These are phyloP conservation scores for Strombidium stylifer DNA, from an alignment of 73 alveolate species.

Conservation along the genomic window DNA sequence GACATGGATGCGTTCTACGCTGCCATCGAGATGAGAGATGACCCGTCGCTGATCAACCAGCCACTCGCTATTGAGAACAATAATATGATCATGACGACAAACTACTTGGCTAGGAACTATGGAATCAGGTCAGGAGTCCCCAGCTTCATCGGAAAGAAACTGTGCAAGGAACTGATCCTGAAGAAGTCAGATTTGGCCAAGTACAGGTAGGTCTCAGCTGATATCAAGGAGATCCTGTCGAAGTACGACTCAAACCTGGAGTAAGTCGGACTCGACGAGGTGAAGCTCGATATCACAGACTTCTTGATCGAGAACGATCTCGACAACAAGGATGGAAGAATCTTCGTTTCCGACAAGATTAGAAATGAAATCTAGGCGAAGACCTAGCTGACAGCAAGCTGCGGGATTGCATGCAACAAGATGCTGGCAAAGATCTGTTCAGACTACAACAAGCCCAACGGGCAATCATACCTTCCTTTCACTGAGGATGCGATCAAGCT, in stretches of 20 bases:
- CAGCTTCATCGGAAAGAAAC: constrained; percentile 18
- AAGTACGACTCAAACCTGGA: constrained; percentile 69
- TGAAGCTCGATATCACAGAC: constrained; percentile 71
- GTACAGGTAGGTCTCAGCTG: constrained; percentile 33
- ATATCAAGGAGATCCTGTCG: constrained; percentile 21
- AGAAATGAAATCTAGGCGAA: constrained; percentile 62
- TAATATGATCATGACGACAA: constrained; percentile 91
- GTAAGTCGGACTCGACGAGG: constrained; percentile 80
- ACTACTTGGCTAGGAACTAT: constrained; percentile 91
- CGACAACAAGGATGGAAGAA: constrained; percentile 67
- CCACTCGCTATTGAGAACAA: constrained; percentile 96
- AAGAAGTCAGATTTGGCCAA: constrained; percentile 21
- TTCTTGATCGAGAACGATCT: constrained; percentile 51
- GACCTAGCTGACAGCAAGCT: constrained; percentile 64
- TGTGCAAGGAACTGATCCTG: constrained; percentile 32
- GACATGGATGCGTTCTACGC: constrained; percentile 84
- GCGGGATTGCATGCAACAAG: constrained; percentile 83
- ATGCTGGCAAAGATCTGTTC: constrained; percentile 83
- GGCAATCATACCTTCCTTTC: constrained; percentile 31
- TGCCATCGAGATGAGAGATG: constrained; percentile 76
- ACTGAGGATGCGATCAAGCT: constrained; percentile 17
- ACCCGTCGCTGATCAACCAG: constrained; percentile 67
- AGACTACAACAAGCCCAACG: constrained; percentile 77
- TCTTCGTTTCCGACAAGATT: constrained; percentile 59
- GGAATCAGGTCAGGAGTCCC: constrained; percentile 93